Evolutionary conservation across 2,329 filamentous ascomycete species (phyloP).

Genomic region (Podosphaera aphanis): DNA sequence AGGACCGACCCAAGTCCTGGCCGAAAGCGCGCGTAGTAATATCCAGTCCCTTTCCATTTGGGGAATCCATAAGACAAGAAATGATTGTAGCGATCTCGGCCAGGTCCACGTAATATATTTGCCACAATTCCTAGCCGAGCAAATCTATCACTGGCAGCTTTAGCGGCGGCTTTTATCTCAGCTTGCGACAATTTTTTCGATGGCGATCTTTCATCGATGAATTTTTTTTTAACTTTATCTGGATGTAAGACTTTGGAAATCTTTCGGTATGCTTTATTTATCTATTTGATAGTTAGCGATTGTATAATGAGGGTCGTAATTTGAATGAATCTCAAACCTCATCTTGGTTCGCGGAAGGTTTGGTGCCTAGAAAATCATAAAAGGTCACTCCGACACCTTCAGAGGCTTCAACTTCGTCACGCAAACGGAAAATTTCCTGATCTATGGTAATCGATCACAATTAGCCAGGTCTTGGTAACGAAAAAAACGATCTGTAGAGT

Average conservation of each 20-base stretch:
- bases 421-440: conserved; percentile 90
- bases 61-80: conserved; percentile 88
- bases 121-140: conserved; percentile 64
- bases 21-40: conserved; percentile 89
- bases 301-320: too few species aligned
- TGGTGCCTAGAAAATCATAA: conserved; percentile 76
- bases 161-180: conserved; percentile 57
- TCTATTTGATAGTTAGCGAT: conserved; percentile 15
- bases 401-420: conserved; percentile 56
- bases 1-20: conserved; percentile 75
- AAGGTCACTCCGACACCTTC: conserved; percentile 69
- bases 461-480: conserved; percentile 1
- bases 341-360: conserved; percentile 49
- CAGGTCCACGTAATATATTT: conserved; percentile 61
- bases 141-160: conserved; percentile 63
- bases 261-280: conserved; percentile 86
- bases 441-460: conserved; percentile 34
- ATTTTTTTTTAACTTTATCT: conserved; percentile 79
- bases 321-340: conserved; percentile 22
- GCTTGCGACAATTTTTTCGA: conserved; percentile 41
- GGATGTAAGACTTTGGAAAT: conserved; percentile 67
- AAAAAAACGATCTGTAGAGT: neutral
- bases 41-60: conserved; percentile 87
- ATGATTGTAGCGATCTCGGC: conserved; percentile 76
- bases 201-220: conserved; percentile 40